Conservation (phyloP, 2,329 filamentous ascomycete genomes). For the Clonostachys solani region DNA sequence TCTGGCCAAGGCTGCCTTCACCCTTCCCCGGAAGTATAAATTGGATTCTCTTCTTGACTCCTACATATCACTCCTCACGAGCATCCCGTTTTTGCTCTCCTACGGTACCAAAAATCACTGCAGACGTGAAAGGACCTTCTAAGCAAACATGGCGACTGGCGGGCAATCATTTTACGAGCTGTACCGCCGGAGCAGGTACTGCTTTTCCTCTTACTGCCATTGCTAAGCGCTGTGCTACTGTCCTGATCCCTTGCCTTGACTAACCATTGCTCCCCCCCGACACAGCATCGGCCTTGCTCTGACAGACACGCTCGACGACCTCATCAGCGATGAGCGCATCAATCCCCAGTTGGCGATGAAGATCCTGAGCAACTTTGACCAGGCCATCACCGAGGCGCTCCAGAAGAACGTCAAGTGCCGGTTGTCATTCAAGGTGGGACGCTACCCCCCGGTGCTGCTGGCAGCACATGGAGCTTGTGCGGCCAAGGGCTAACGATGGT, state of each 20-base stretch:
- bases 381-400: constrained; percentile 84
- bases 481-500: not conserved
- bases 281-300: constrained; percentile 84
- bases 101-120: too few relatives aligned
- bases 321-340: constrained; percentile 92
- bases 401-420: constrained; percentile 90
- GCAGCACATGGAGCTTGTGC: not conserved
- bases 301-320: constrained; percentile 93
- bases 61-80: constrained; percentile 3
- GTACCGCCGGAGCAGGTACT: constrained; percentile 95
- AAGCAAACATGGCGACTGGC: constrained; percentile 37
- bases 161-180: constrained; percentile 79
- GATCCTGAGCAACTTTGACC: constrained; percentile 93
- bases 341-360: constrained; percentile 99
- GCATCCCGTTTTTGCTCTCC: not conserved
- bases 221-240: not conserved
- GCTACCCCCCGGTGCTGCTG: not conserved
- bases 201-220: constrained; percentile 12
- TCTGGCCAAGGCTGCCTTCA: too few relatives aligned
- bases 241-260: constrained; percentile 16
- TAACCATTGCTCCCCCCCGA: constrained; percentile 11
- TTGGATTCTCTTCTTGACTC: not conserved
- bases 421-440: constrained; percentile 84
- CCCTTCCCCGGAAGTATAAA: too few relatives aligned
- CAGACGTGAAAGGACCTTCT: not conserved